A percentile compares a stretch with the other conserved stretches of the same genome.
phyloP scores from a whole-genome alignment of 192 early-diverging fungal genomes.

The Kickxella alabastrina region DNA sequence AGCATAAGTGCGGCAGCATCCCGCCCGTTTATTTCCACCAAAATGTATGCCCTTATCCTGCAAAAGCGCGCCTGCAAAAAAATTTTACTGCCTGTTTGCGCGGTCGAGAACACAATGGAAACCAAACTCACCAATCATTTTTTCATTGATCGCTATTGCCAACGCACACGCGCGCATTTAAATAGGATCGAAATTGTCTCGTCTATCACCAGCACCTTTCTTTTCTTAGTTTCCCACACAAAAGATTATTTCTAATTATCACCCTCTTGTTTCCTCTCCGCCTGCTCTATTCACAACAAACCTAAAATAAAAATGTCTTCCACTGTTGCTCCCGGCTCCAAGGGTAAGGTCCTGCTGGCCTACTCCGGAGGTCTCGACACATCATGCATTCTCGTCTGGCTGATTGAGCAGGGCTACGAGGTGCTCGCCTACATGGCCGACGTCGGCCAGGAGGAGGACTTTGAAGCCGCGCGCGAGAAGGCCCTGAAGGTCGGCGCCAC shows the following conservation, averaged over 20 bases:
- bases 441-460: conserved; percentile 99
- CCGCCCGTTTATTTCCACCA: too few species aligned
- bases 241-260: background rate
- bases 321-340: conserved; percentile 54
- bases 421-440: conserved; percentile 97
- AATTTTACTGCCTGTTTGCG: too few species aligned
- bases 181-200: background rate
- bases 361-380: conserved; percentile 99
- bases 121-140: too few species aligned
- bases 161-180: background rate
- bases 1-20: too few species aligned
- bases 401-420: conserved; percentile 97
- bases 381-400: conserved; percentile 98
- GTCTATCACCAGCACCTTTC: background rate
- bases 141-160: too few species aligned
- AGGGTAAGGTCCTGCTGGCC: conserved; percentile 87
- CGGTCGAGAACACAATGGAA: too few species aligned
- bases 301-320: conserved; percentile 22
- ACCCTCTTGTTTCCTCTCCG: background rate
- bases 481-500: conserved; percentile 88
- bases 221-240: too few species aligned
- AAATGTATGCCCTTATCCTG: too few species aligned
- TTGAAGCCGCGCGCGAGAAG: conserved; percentile 89
- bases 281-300: conserved; percentile 1
- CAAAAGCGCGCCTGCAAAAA: too few species aligned